Conservation (phyloP, 108 stramenopile species). For the Cylindrotheca closterium region DNA sequence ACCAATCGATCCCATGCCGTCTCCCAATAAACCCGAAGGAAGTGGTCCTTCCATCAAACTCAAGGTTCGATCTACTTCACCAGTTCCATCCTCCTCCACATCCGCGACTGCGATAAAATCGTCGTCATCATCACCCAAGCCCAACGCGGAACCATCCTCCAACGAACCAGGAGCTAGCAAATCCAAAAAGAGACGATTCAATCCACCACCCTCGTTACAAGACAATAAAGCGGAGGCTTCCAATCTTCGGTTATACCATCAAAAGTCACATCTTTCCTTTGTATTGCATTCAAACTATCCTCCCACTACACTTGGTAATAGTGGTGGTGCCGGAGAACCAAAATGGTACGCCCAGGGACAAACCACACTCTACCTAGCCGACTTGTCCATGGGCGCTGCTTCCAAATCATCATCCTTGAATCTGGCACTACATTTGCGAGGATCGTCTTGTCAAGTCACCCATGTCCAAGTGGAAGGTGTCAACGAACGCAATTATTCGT, state of each 20-base stretch:
- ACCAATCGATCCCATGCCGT: constrained; percentile 1
- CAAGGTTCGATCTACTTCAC: constrained; percentile 17
- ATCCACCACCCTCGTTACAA: constrained; percentile 5
- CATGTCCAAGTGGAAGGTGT: constrained; percentile 32
- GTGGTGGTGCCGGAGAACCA: neutral
- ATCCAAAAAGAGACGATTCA: constrained; percentile 35
- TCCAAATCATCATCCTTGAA: constrained; percentile 1
- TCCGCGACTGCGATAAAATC: neutral
- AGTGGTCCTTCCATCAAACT: constrained; percentile 23
- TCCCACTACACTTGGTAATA: neutral
- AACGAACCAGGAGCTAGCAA: too few relatives aligned
- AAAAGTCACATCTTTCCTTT: constrained; percentile 28
- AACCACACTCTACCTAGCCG: constrained; percentile 33
- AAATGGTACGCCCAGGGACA: constrained; percentile 37
- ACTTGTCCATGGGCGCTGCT: constrained; percentile 6
- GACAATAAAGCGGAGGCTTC: constrained; percentile 36
- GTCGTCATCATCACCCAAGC: constrained; percentile 9
- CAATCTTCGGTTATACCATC: constrained; percentile 33
- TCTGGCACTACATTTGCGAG: constrained; percentile 49
- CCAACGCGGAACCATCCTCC: too few relatives aligned
- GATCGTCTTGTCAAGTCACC: constrained; percentile 39
- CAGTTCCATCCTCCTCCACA: neutral
- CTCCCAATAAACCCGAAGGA: constrained; percentile 3
- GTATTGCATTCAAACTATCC: constrained; percentile 14
- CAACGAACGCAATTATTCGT: neutral